Evolutionary conservation across 2,329 filamentous ascomycete genomes (phyloP), one percentile per base, ranked within the genome.

Genomic region (Cordyceps javanica): DNA sequence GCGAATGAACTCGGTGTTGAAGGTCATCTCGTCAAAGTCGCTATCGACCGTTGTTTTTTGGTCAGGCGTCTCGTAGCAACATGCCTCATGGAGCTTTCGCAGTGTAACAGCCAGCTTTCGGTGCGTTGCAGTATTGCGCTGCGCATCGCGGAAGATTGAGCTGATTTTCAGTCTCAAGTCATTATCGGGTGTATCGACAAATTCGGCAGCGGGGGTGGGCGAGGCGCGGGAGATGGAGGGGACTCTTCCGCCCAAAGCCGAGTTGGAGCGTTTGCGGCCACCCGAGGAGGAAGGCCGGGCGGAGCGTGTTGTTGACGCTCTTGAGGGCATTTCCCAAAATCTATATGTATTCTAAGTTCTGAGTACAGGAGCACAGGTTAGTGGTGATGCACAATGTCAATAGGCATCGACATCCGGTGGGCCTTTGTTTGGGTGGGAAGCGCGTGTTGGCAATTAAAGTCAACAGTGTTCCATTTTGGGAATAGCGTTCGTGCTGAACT

Each of bases 31-130:
- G 45, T 90, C 86, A 61, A 92, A 89, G 11, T 91, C 87, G 63
- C 86, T 82, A 11, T 80, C 75, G 11, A 77, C 70, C 3, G 70
- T 64, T 66, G 81, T 82, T 61, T 79, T 82, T 26, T 74, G 73
- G 61, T 72, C 78, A 34, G 73, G 77, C 19, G 77, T 82, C 64
- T 86, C 83, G 65, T 87, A 87, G 68, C 82, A 86, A 74, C 91
- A 96, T 38, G 87, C 80, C 69, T 97, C 93, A 67, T 97, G 93
- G 44, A 96, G 82, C 73, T 96, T 97, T 62, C 93, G 86, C 60
- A 99, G 76, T 51, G 86, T 91, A 60, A 97, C 89, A 4, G 89
- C 88, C 0, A 96, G 81, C 69, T 97, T 97, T 60, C 93, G 81
- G 70, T 99, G 94, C 2, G 90, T 90, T 1, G 92, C 91, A 0